A percentile compares a stretch with the other conserved stretches of the same genome.
phyloP scores from a whole-genome alignment of 768 basidiomycete genomes.

The Rhodotorula diobovata region DNA sequence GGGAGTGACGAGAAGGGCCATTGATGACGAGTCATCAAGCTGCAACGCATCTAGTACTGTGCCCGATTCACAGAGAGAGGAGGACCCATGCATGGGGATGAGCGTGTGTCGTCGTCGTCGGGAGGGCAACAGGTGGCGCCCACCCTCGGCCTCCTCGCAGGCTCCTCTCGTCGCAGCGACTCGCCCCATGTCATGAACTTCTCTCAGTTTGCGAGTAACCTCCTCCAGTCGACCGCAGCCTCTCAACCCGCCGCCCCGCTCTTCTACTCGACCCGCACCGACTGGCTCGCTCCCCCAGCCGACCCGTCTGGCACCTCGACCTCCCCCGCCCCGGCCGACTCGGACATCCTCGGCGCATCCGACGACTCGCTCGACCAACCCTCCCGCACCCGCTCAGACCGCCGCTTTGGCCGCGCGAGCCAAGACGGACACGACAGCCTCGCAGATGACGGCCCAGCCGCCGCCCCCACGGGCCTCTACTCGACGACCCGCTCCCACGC shows the following conservation, averaged over 20 bases:
- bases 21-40: not conserved
- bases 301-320: not conserved
- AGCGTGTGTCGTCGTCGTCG: not conserved
- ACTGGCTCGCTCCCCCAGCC: not conserved
- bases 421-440: slow-evolving; percentile 3
- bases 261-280: slow-evolving; percentile 17
- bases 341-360: slow-evolving; percentile 26
- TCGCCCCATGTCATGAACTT: slow-evolving; percentile 16
- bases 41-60: too few species aligned
- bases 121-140: not conserved
- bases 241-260: not conserved
- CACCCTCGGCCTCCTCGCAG: not conserved
- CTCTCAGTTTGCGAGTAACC: slow-evolving; percentile 13
- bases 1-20: slow-evolving; percentile 27
- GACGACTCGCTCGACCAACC: not conserved
- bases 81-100: too few species aligned
- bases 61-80: not conserved
- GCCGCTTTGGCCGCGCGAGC: not conserved
- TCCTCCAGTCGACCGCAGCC: not conserved
- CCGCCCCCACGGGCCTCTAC: not conserved
- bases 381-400: not conserved
- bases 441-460: not conserved
- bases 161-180: not conserved
- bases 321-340: not conserved
- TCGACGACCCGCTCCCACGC: not conserved